A percentile compares a stretch with the other conserved stretches of the same genome.
Evolutionary conservation across 805 yeast species (phyloP).

Genomic region (Torulaspora quercuum): DNA sequence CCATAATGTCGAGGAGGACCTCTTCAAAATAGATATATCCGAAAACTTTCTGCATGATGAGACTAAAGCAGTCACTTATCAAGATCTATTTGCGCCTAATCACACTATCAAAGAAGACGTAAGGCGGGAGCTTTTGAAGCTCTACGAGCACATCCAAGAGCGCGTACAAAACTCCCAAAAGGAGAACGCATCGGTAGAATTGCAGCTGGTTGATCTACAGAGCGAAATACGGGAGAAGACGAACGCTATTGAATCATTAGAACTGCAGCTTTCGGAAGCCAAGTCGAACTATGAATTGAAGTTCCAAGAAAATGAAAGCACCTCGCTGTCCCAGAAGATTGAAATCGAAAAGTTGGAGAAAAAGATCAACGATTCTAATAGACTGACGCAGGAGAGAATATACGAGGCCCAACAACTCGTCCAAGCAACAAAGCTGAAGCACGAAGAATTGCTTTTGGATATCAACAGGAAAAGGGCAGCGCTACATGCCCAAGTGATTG

Average conservation of each 20-base stretch:
- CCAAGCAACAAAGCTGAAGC: slow-evolving; percentile 50
- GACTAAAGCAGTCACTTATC: slow-evolving; percentile 14
- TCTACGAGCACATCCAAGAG: slow-evolving; percentile 39
- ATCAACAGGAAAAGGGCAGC: slow-evolving; percentile 46
- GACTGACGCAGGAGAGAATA: slow-evolving; percentile 47
- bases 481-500: slow-evolving; percentile 52
- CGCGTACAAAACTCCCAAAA: slow-evolving; percentile 18
- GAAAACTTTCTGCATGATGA: slow-evolving; percentile 17
- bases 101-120: slow-evolving; percentile 27
- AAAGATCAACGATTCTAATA: slow-evolving; percentile 48
- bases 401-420: slow-evolving; percentile 48
- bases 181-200: slow-evolving; percentile 42
- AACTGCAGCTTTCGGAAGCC: slow-evolving; percentile 50
- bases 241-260: slow-evolving; percentile 54
- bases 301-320: slow-evolving; percentile 51
- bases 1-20: slow-evolving; percentile 25
- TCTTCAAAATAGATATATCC: slow-evolving; percentile 41
- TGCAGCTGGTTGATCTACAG: slow-evolving; percentile 51
- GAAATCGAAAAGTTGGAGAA: slow-evolving; percentile 63
- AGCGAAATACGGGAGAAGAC: slow-evolving; percentile 56
- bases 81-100: slow-evolving; percentile 13
- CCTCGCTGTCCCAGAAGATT: slow-evolving; percentile 47
- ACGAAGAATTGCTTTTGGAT: slow-evolving; percentile 48
- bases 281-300: slow-evolving; percentile 55
- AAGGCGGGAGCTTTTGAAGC: slow-evolving; percentile 30